Conservation (phyloP, 2,329 filamentous ascomycete genomes). For the Hysterium pulicare region DNA sequence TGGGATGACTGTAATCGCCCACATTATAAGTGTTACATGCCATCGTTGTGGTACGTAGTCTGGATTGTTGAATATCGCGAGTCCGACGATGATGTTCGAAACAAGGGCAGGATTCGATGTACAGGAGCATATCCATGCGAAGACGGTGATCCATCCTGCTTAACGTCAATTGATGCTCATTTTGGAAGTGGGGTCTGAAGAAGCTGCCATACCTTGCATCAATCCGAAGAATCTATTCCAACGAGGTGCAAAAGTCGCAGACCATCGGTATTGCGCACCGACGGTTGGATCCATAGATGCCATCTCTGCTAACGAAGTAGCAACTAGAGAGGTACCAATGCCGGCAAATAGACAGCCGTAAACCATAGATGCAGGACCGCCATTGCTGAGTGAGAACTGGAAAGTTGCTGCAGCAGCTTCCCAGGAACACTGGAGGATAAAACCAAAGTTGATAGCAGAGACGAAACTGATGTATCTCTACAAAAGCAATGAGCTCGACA, state of each 20-base stretch:
- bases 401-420: conserved; percentile 24
- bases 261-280: conserved; percentile 29
- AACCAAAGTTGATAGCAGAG: conserved; percentile 21
- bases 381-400: conserved; percentile 23
- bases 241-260: conserved; percentile 19
- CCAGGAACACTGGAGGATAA: conserved; percentile 23
- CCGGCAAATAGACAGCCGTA: conserved; percentile 25
- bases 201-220: conserved; percentile 18
- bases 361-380: conserved; percentile 24
- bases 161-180: conserved; percentile 30
- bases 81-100: conserved; percentile 18
- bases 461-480: conserved; percentile 24
- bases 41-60: conserved; percentile 37
- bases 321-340: conserved; percentile 26
- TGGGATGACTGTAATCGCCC: conserved; percentile 38
- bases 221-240: conserved; percentile 22
- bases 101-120: conserved; percentile 23
- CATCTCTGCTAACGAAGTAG: conserved; percentile 28
- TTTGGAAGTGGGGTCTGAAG: background rate
- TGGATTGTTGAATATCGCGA: conserved; percentile 33
- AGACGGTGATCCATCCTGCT: conserved; percentile 39
- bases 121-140: conserved; percentile 36
- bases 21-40: conserved; percentile 49
- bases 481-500: background rate
- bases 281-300: conserved; percentile 27